Evolutionary conservation across 176 grass and related monocot species (phyloP), one percentile per base, ranked within the genome.

Genomic region (Melocanna baccifera): DNA sequence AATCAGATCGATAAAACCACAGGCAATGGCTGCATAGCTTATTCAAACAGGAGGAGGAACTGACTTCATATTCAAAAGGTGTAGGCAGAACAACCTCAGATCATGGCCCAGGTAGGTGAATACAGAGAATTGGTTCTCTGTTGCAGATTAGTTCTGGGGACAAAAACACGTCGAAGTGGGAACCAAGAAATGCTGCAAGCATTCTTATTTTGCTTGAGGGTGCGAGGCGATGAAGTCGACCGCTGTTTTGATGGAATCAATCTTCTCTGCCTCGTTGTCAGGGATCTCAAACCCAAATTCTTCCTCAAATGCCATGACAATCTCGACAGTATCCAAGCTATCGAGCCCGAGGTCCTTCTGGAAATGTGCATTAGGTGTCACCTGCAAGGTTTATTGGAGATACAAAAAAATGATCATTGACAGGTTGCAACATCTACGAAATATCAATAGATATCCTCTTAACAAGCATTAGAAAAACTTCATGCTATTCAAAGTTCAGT

Each of bases 251-350:
- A 97, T 88, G 41, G 87, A 97, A 65, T 97, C 91, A 4, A 97
- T 97, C 87, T 97, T 97, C 84, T 97, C 94, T 47, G 85, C 91
- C 75, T 93, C 94, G 4, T 90, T 97, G 73, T 97, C 91, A 18
- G 94, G 94, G 71, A 97, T 97, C 80, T 97, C 94, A 0, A 97
- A 88, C 22, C 85, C 76, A 5, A 97, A 97, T 79, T 97, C 94
- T 84, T 96, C 94, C 81, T 96, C 94, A 19, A 93, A 79, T 20
- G 91, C 94, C 94, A 96, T 96, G 36, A 96, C 89, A 18, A 96
- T 58, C 81, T 96, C 94, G 1, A 93, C 94, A 0, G 89, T 82
- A 78, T 93, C 94, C 76, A 96, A 75, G 79, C 94, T 96, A 65
- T 96, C 94, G 0, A 96, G 86, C 9, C 94, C 91, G 4, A 96